phyloP scores from a whole-genome alignment of 805 yeast genomes.

The Candida awuae region DNA sequence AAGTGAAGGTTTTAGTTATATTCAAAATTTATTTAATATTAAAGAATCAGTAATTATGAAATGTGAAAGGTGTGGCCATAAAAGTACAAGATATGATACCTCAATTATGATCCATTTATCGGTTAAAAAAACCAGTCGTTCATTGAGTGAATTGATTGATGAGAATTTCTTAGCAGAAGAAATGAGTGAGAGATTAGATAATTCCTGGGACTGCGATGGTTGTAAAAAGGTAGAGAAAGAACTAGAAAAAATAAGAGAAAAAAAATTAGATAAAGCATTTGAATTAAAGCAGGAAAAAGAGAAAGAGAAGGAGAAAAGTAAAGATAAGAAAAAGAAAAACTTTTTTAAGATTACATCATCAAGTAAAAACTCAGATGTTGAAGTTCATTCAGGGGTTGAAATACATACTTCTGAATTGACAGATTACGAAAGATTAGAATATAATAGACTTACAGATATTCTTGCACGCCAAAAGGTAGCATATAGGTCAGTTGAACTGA shows the following conservation, averaged over 20 bases:
- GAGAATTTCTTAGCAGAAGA: slow-evolving; percentile 59
- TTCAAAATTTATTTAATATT: slow-evolving; percentile 62
- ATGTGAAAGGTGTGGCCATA: slow-evolving; percentile 59
- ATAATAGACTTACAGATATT: slow-evolving; percentile 14
- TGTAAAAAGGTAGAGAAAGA: slow-evolving; percentile 35
- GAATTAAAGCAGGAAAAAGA: slow-evolving; percentile 11
- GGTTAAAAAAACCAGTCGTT: slow-evolving; percentile 17
- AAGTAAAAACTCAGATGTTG: too few relatives aligned
- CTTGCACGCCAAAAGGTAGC: slow-evolving; percentile 25
- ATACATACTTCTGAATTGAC: slow-evolving; percentile 13
- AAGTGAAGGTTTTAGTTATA: slow-evolving; percentile 58
- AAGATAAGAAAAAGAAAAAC: slow-evolving; percentile 10
- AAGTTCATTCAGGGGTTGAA: not conserved
- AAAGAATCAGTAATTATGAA: slow-evolving; percentile 57
- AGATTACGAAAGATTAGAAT: slow-evolving; percentile 17
- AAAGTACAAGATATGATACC: slow-evolving; percentile 44
- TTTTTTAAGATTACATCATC: slow-evolving; percentile 2
- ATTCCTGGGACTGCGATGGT: slow-evolving; percentile 80
- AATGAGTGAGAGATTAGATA: slow-evolving; percentile 51
- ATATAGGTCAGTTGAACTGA: slow-evolving; percentile 23
- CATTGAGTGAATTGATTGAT: slow-evolving; percentile 53
- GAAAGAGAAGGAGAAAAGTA: slow-evolving; percentile 6
- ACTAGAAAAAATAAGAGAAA: slow-evolving; percentile 12
- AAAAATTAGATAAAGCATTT: slow-evolving; percentile 6
- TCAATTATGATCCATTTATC: slow-evolving; percentile 27